A percentile compares a stretch with the other conserved stretches of the same genome.
Conservation (phyloP, 2,329 filamentous ascomycete species). For the Nakataea oryzae region DNA sequence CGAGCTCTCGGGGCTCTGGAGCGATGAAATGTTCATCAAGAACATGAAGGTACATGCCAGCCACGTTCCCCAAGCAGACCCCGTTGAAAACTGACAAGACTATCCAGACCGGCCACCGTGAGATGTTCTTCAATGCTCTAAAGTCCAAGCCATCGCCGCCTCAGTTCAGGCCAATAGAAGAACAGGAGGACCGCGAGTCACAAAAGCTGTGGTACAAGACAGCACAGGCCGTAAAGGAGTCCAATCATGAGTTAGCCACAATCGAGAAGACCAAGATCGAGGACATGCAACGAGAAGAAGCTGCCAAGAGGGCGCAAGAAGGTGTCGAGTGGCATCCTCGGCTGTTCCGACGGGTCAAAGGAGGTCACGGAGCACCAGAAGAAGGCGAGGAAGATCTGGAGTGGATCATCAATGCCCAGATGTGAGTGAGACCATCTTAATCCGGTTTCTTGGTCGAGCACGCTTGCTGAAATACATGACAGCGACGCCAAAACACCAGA, state of each 20-base stretch:
- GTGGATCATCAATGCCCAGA: constrained; percentile 82
- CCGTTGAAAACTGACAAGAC: constrained; percentile 5
- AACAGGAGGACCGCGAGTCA: constrained; percentile 86
- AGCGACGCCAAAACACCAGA: constrained; percentile 56
- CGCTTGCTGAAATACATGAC: constrained; percentile 3
- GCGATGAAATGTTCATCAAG: constrained; percentile 88
- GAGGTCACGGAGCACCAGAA: constrained; percentile 59
- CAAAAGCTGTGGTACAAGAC: constrained; percentile 80
- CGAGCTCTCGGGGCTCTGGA: constrained; percentile 89
- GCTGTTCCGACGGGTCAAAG: constrained; percentile 68
- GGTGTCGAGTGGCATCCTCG: constrained; percentile 80
- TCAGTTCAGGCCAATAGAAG: constrained; percentile 62
- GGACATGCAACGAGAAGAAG: constrained; percentile 82
- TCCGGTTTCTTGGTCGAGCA: not conserved
- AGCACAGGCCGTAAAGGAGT: constrained; percentile 68
- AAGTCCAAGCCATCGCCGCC: constrained; percentile 69
- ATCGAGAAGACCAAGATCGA: constrained; percentile 96
- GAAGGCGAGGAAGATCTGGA: constrained; percentile 84
- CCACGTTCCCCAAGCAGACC: not conserved
- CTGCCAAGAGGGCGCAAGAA: constrained; percentile 66
- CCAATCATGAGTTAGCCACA: constrained; percentile 81
- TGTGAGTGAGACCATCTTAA: constrained; percentile 43
- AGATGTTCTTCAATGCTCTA: constrained; percentile 80
- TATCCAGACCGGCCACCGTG: constrained; percentile 71
- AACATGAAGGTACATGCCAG: constrained; percentile 49